These are phyloP conservation scores for Elsinoe arachidis DNA, from an alignment of 2,329 filamentous ascomycete genomes.

Conservation along the genomic window DNA sequence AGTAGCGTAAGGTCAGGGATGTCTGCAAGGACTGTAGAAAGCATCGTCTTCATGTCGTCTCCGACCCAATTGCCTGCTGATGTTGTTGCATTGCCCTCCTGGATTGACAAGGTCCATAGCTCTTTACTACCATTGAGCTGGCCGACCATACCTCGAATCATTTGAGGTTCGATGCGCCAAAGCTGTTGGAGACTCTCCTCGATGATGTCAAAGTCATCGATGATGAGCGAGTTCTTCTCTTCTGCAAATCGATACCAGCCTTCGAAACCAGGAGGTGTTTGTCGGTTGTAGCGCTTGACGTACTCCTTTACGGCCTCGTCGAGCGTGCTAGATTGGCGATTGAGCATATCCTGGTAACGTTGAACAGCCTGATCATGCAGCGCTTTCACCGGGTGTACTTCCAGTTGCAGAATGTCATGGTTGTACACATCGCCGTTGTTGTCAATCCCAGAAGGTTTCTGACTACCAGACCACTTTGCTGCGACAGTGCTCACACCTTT, in stretches of 20 bases:
- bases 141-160: neutral
- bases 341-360: neutral
- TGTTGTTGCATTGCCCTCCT: neutral
- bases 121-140: neutral
- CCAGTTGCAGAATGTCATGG: neutral
- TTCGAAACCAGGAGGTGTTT: slow-evolving; percentile 10
- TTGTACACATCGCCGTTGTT: neutral
- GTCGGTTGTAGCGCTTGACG: neutral
- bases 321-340: neutral
- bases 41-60: neutral
- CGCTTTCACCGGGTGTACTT: slow-evolving; percentile 1
- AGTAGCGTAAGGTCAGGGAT: slow-evolving; percentile 37
- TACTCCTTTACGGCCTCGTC: slow-evolving; percentile 7
- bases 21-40: slow-evolving; percentile 4
- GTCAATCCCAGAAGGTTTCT: neutral
- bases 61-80: neutral
- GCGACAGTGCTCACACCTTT: neutral
- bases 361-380: neutral
- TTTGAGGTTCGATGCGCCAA: slow-evolving; percentile 3
- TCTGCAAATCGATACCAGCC: slow-evolving; percentile 5
- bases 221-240: neutral
- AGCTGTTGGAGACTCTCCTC: neutral
- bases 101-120: neutral
- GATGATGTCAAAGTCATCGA: slow-evolving; percentile 14
- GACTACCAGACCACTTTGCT: neutral